These are phyloP conservation scores for Gnaphalium uliginosum DNA, from an alignment of 129 eudicot genomes.

Conservation along the genomic window DNA sequence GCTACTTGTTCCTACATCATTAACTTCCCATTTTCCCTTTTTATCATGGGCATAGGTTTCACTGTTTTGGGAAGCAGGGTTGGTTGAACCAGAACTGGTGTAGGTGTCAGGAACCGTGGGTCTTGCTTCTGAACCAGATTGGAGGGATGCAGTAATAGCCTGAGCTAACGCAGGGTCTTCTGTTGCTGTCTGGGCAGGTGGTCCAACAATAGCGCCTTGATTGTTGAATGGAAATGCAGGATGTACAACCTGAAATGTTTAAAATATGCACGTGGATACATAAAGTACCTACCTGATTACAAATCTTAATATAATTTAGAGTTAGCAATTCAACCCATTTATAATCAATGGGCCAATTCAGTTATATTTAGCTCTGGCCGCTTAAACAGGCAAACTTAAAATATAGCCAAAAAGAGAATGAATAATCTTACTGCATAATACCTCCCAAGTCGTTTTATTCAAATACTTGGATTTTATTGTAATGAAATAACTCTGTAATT, in stretches of 20 bases:
- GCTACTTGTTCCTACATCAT: constrained; percentile 45
- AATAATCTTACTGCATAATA: neutral
- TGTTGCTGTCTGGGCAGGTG: constrained; percentile 47
- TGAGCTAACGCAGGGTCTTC: constrained; percentile 60
- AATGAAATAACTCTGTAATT: neutral
- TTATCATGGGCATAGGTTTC: constrained; percentile 23
- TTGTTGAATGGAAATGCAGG: constrained; percentile 52
- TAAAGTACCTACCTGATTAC: neutral
- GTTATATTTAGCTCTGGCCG: neutral
- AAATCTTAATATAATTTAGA: neutral
- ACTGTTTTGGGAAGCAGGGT: constrained; percentile 18
- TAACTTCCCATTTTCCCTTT: constrained; percentile 23
- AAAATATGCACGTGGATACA: neutral
- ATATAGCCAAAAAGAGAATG: neutral
- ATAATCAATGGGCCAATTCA: neutral
- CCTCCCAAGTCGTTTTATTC: neutral
- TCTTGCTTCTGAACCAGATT: constrained; percentile 41
- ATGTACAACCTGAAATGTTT: constrained; percentile 56
- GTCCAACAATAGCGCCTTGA: constrained; percentile 38
- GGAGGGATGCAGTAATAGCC: constrained; percentile 78
- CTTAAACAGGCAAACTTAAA: neutral
- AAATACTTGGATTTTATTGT: neutral
- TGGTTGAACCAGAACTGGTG: constrained; percentile 32
- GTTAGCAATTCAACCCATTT: neutral
- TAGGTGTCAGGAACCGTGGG: constrained; percentile 29